Percentiles rank a stretch among this genome's conserved stretches.
phyloP scores from a whole-genome alignment of 768 basidiomycete genomes.

The Lactarius pseudohatsudake region DNA sequence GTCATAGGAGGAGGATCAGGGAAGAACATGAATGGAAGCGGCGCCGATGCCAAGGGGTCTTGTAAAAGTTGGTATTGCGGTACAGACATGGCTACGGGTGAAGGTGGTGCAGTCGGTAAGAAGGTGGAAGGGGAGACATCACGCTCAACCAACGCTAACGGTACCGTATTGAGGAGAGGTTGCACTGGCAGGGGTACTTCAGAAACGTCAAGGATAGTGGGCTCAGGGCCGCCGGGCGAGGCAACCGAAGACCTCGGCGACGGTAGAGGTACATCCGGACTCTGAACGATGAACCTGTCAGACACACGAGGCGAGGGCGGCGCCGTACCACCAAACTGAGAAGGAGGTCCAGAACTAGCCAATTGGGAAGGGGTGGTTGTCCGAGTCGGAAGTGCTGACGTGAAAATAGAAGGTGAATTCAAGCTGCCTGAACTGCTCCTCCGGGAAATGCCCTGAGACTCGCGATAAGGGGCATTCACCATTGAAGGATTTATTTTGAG shows the following conservation, averaged over 20 bases:
- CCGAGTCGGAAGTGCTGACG: slow-evolving; percentile 35
- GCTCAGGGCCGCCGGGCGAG: slow-evolving; percentile 17
- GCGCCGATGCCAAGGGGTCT: slow-evolving; percentile 24
- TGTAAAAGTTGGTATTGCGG: slow-evolving; percentile 19
- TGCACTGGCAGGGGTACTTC: slow-evolving; percentile 6
- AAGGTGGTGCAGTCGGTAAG: slow-evolving; percentile 31
- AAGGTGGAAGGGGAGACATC: slow-evolving; percentile 26
- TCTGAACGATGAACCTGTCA: slow-evolving; percentile 18
- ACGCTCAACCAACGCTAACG: slow-evolving; percentile 11
- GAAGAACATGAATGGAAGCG: slow-evolving; percentile 48
- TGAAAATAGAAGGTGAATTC: slow-evolving; percentile 34
- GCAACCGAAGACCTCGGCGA: slow-evolving; percentile 22
- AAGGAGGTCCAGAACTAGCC: slow-evolving; percentile 25
- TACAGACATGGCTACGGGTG: slow-evolving; percentile 26
- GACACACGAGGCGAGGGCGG: slow-evolving; percentile 26
- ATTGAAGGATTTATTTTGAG: slow-evolving; percentile 64
- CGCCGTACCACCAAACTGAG: slow-evolving; percentile 26
- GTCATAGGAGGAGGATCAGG: slow-evolving; percentile 49
- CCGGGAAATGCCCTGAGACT: slow-evolving; percentile 34
- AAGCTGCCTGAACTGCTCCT: slow-evolving; percentile 36
- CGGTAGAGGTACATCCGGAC: slow-evolving; percentile 19
- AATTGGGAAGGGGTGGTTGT: slow-evolving; percentile 36
- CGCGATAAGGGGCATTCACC: slow-evolving; percentile 55
- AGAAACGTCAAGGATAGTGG: slow-evolving; percentile 11
- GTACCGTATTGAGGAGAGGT: neutral